A percentile compares a stretch with the other conserved stretches of the same genome.
These are phyloP conservation scores for Albophoma yamanashiensis DNA, from an alignment of 2,329 filamentous ascomycete genomes.

Conservation along the genomic window DNA sequence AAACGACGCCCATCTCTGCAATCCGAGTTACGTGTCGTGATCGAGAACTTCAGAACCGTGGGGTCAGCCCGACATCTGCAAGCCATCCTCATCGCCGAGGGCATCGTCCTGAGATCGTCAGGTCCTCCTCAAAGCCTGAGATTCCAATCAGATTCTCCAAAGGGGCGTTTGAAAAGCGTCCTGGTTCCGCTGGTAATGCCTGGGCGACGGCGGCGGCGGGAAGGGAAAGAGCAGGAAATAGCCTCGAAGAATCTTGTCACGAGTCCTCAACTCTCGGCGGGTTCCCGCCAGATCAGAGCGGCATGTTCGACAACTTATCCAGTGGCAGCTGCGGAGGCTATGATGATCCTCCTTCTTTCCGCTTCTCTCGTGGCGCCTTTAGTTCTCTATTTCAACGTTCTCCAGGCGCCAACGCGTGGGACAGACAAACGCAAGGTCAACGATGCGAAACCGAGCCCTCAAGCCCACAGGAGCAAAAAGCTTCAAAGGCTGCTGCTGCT, in stretches of 20 bases:
- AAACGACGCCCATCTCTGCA: too few species aligned
- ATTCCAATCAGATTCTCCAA: background rate
- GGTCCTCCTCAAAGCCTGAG: background rate
- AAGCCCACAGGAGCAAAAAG: constrained; percentile 3
- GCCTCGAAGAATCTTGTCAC: background rate
- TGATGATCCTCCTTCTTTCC: background rate
- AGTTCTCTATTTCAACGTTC: background rate
- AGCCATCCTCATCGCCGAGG: background rate
- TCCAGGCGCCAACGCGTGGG: background rate
- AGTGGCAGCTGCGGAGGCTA: background rate
- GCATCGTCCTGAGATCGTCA: background rate
- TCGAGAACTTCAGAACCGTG: background rate
- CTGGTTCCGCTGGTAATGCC: background rate
- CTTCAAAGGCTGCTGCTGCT: constrained; percentile 11
- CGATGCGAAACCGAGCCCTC: constrained; percentile 1
- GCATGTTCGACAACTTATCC: background rate
- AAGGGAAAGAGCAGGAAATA: background rate
- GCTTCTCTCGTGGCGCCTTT: constrained; percentile 5
- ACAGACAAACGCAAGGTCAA: background rate
- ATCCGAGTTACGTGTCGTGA: background rate
- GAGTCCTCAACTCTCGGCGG: background rate
- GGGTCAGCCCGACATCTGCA: background rate
- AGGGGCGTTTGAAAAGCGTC: constrained; percentile 1
- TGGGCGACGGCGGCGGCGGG: background rate
- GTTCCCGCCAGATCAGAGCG: background rate